phyloP scores from a whole-genome alignment of 495 filamentous ascomycete genomes.

The Glonium stellatum region DNA sequence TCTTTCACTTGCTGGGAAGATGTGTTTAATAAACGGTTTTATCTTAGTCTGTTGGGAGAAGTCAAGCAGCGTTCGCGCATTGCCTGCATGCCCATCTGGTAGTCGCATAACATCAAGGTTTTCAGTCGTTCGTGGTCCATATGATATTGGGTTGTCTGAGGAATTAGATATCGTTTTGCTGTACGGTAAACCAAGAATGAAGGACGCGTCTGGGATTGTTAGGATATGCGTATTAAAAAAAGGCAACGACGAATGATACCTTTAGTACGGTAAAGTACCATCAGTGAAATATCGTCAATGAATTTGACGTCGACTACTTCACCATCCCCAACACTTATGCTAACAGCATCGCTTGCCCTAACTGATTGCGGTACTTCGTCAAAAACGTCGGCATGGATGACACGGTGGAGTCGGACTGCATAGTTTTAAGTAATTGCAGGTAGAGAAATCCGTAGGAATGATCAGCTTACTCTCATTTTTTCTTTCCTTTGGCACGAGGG shows the following conservation, averaged over 20 bases:
- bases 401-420: constrained; percentile 22
- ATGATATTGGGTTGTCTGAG: not conserved
- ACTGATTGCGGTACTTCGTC: constrained; percentile 3
- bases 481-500: not conserved
- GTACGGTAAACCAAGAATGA: constrained; percentile 1
- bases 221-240: not conserved
- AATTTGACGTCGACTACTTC: constrained; percentile 25
- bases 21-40: constrained; percentile 17
- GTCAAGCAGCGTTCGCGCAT: not conserved
- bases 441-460: not conserved
- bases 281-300: constrained; percentile 23
- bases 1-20: constrained; percentile 15
- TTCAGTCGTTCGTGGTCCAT: not conserved
- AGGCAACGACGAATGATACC: not conserved
- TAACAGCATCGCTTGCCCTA: constrained; percentile 6
- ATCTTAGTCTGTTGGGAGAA: not conserved
- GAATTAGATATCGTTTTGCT: not conserved
- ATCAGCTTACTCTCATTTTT: not conserved
- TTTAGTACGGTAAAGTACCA: constrained; percentile 16
- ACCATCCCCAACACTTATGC: constrained; percentile 4
- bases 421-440: not conserved
- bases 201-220: constrained; percentile 4
- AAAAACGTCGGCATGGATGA: constrained; percentile 14
- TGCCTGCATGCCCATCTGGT: not conserved
- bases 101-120: not conserved